These are phyloP conservation scores for Cenchrus americanus DNA, from an alignment of 176 grass and related monocot genomes.

Conservation along the genomic window DNA sequence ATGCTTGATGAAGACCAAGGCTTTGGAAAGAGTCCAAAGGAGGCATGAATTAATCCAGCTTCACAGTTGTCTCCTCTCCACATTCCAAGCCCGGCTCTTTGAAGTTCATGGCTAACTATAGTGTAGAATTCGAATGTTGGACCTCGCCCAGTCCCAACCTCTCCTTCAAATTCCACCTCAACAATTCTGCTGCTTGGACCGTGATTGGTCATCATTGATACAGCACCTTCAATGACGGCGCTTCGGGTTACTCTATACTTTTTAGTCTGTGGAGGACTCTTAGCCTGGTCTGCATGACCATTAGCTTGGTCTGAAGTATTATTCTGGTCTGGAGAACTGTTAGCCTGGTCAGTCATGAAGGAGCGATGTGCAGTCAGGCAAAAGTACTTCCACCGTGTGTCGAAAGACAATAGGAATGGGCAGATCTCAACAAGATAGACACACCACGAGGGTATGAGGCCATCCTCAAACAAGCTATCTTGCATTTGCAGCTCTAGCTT, in stretches of 20 bases:
- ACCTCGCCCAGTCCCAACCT: constrained; percentile 72
- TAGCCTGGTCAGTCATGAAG: constrained; percentile 15
- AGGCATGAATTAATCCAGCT: constrained; percentile 48
- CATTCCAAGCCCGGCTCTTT: constrained; percentile 58
- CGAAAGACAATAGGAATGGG: constrained; percentile 68
- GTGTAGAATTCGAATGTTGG: constrained; percentile 73
- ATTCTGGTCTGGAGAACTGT: not conserved
- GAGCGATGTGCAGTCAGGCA: constrained; percentile 46
- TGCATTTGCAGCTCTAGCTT: constrained; percentile 80
- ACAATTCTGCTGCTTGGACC: constrained; percentile 47
- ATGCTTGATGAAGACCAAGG: constrained; percentile 49
- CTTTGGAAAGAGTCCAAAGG: constrained; percentile 64
- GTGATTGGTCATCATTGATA: constrained; percentile 53
- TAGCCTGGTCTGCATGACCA: not conserved
- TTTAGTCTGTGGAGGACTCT: constrained; percentile 19
- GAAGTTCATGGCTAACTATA: constrained; percentile 56
- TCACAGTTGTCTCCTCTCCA: constrained; percentile 58
- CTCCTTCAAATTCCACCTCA: constrained; percentile 63
- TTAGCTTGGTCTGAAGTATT: not conserved
- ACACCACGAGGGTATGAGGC: constrained; percentile 62
- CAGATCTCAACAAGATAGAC: constrained; percentile 49
- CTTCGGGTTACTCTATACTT: constrained; percentile 57
- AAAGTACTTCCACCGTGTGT: constrained; percentile 79
- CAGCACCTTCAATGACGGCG: constrained; percentile 55
- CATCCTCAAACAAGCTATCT: constrained; percentile 50